phyloP scores from a whole-genome alignment of 768 basidiomycete genomes.

The Agrocybe pediades region DNA sequence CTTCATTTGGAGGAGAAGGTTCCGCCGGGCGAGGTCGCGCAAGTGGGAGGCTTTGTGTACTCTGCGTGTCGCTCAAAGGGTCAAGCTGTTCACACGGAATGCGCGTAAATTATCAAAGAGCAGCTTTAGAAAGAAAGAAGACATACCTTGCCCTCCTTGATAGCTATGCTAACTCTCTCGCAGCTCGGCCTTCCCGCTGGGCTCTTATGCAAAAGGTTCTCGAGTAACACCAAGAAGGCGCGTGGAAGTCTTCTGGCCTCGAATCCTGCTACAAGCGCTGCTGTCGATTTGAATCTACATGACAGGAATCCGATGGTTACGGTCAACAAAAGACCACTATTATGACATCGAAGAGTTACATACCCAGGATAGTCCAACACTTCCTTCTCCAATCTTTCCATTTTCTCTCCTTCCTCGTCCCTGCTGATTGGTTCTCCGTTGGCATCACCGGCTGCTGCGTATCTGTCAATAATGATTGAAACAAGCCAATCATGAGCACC shows the following conservation, averaged over 20 bases:
- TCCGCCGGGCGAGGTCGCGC: slow-evolving; percentile 12
- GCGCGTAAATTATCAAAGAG: background rate
- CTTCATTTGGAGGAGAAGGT: background rate
- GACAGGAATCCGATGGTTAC: background rate
- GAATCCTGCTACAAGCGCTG: slow-evolving; percentile 55
- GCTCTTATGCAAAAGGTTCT: slow-evolving; percentile 63
- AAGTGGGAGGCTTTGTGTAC: slow-evolving; percentile 15
- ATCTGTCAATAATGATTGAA: slow-evolving; percentile 28
- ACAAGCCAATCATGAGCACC: background rate
- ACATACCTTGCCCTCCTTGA: slow-evolving; percentile 75
- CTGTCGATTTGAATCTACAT: slow-evolving; percentile 50
- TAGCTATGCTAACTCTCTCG: slow-evolving; percentile 68
- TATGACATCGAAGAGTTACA: slow-evolving; percentile 14
- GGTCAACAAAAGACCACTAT: background rate
- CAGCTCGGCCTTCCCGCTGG: slow-evolving; percentile 69
- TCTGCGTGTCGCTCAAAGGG: slow-evolving; percentile 12
- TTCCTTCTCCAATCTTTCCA: slow-evolving; percentile 71
- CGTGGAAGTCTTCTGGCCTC: slow-evolving; percentile 73
- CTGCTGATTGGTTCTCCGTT: slow-evolving; percentile 39
- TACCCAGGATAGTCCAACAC: slow-evolving; percentile 78
- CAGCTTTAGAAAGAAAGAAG: background rate
- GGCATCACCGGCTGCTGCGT: slow-evolving; percentile 63
- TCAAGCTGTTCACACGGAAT: slow-evolving; percentile 21
- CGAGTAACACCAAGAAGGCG: slow-evolving; percentile 70
- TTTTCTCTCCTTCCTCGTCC: slow-evolving; percentile 58